phyloP scores from a whole-genome alignment of 495 filamentous ascomycete species.

The Penicillium lividum region DNA sequence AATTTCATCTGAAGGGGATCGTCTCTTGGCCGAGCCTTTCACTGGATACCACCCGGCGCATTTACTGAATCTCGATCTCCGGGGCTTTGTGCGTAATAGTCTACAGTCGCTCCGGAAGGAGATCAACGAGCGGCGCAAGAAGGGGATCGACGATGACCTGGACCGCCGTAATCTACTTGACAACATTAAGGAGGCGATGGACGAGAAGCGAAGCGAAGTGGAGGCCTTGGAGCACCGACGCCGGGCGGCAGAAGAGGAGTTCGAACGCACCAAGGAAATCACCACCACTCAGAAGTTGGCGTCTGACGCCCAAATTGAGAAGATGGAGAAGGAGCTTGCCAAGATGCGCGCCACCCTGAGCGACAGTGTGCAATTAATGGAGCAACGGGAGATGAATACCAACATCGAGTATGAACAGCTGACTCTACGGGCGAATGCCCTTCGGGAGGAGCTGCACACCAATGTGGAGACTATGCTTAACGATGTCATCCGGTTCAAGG shows the following conservation, averaged over 20 bases:
- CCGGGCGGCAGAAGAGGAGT: constrained; percentile 85
- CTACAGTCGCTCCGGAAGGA: constrained; percentile 80
- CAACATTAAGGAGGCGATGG: constrained; percentile 89
- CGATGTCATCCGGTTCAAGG: constrained; percentile 97
- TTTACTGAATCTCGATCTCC: constrained; percentile 81
- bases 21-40: constrained; percentile 74
- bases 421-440: constrained; percentile 74
- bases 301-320: constrained; percentile 90
- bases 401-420: constrained; percentile 97
- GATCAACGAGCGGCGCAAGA: constrained; percentile 79
- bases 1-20: constrained; percentile 54
- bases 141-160: constrained; percentile 81
- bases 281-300: constrained; percentile 83
- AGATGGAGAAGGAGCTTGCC: constrained; percentile 95
- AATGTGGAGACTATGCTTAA: constrained; percentile 95
- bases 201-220: constrained; percentile 89
- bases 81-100: constrained; percentile 74
- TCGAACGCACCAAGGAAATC: constrained; percentile 88
- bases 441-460: constrained; percentile 92
- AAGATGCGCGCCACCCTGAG: constrained; percentile 83
- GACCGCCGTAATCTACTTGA: constrained; percentile 89
- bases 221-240: constrained; percentile 87
- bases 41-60: constrained; percentile 89
- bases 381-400: constrained; percentile 94
- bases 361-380: constrained; percentile 90